Conservation (phyloP, 768 basidiomycete species). For the Psilocybe azurescens region DNA sequence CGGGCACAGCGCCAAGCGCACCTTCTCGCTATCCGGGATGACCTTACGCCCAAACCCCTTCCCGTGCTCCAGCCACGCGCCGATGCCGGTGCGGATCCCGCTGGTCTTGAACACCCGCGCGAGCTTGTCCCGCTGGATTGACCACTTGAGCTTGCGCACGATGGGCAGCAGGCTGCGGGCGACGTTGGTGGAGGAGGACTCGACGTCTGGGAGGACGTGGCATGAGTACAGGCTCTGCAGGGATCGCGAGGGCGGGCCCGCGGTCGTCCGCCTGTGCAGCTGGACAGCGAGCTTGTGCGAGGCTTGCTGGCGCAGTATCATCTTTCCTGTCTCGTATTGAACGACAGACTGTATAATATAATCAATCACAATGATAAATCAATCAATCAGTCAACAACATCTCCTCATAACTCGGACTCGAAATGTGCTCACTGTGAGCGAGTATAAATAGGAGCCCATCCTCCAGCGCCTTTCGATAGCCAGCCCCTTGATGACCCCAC, state of each 20-base stretch:
- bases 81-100: constrained; percentile 41
- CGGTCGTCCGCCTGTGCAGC: constrained; percentile 48
- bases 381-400: no score
- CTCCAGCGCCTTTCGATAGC: constrained; percentile 72
- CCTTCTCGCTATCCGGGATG: constrained; percentile 65
- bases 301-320: constrained; percentile 59
- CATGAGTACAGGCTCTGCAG: constrained; percentile 52
- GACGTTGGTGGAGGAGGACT: constrained; percentile 58
- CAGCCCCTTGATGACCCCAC: constrained; percentile 73
- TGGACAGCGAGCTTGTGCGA: constrained; percentile 56
- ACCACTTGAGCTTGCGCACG: constrained; percentile 75
- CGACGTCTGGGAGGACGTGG: constrained; percentile 67
- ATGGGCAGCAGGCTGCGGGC: constrained; percentile 68
- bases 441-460: constrained; percentile 68
- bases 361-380: no score
- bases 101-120: constrained; percentile 60
- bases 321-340: constrained; percentile 66
- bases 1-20: constrained; percentile 73
- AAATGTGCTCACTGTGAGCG: constrained; percentile 51
- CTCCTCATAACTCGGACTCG: not conserved
- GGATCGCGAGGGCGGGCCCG: constrained; percentile 30
- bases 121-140: constrained; percentile 63
- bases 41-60: constrained; percentile 53
- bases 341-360: constrained; percentile 53
- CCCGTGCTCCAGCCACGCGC: constrained; percentile 61